phyloP scores from a whole-genome alignment of 371 early-diverging fungal species.

The Haplosporangium sp. region DNA sequence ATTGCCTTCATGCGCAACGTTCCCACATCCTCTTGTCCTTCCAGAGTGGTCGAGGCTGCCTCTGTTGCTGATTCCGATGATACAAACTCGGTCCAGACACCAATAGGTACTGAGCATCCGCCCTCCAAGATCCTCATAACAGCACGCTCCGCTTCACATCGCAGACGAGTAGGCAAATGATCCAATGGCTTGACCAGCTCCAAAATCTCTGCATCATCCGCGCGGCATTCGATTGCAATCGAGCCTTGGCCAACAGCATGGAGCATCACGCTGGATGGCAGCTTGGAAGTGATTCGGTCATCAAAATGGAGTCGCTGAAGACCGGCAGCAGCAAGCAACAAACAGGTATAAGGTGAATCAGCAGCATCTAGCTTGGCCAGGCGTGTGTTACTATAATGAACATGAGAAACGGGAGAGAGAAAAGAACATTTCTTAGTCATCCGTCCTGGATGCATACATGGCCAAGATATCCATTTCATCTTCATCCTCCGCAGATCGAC shows the following conservation, averaged over 20 bases:
- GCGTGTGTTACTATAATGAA: conserved; percentile 76
- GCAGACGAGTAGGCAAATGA: conserved; percentile 73
- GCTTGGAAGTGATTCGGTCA: conserved; percentile 77
- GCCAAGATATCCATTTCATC: too few species aligned
- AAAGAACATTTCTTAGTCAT: background rate
- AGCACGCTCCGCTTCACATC: conserved; percentile 88
- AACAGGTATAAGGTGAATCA: conserved; percentile 78
- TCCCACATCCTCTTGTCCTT: conserved; percentile 39
- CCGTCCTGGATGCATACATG: too few species aligned
- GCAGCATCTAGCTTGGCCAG: conserved; percentile 88
- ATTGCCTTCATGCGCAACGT: conserved; percentile 67
- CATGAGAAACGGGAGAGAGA: background rate
- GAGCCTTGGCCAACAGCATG: conserved; percentile 98
- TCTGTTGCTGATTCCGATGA: conserved; percentile 5
- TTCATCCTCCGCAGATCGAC: conserved; percentile 1
- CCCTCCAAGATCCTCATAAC: conserved; percentile 94
- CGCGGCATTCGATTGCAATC: conserved; percentile 87
- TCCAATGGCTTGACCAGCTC: conserved; percentile 69
- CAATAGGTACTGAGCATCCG: conserved; percentile 97
- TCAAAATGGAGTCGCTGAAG: conserved; percentile 77
- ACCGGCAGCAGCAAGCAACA: conserved; percentile 93
- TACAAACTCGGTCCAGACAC: conserved; percentile 77
- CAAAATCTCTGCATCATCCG: conserved; percentile 66
- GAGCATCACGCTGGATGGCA: conserved; percentile 73
- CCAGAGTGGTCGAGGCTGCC: conserved; percentile 8